Percentiles rank a stretch among this genome's conserved stretches.
phyloP scores from a whole-genome alignment of 2,329 filamentous ascomycete genomes.

The Alternaria brassicae region DNA sequence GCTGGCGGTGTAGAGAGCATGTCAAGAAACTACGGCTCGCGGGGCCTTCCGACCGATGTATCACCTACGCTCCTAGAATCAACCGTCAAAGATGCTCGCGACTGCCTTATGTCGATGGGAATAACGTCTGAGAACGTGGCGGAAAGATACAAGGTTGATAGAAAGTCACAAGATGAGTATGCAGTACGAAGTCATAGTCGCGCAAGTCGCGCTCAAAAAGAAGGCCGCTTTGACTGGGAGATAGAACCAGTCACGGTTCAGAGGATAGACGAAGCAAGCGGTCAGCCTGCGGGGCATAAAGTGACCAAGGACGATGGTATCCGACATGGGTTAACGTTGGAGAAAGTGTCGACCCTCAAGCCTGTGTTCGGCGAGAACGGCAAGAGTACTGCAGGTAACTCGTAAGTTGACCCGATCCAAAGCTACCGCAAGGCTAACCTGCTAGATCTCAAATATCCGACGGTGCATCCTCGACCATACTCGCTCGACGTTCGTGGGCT shows the following conservation, averaged over 20 bases:
- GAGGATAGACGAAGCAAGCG: constrained; percentile 72
- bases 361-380: constrained; percentile 91
- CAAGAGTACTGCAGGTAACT: constrained; percentile 88
- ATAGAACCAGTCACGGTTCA: constrained; percentile 85
- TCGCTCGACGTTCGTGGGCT: constrained; percentile 93
- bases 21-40: constrained; percentile 83
- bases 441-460: constrained; percentile 88
- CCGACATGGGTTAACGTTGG: constrained; percentile 84
- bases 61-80: constrained; percentile 80
- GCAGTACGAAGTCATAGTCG: constrained; percentile 86
- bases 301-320: constrained; percentile 89
- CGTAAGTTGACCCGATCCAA: constrained; percentile 20
- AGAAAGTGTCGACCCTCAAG: constrained; percentile 81
- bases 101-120: constrained; percentile 97
- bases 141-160: constrained; percentile 80
- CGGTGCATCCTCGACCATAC: constrained; percentile 83
- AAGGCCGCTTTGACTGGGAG: constrained; percentile 89
- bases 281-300: constrained; percentile 75
- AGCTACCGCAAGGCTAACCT: constrained; percentile 5
- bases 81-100: constrained; percentile 74
- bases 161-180: constrained; percentile 82
- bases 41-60: constrained; percentile 70
- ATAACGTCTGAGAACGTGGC: constrained; percentile 97
- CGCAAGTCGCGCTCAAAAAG: constrained; percentile 87
- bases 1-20: constrained; percentile 90